Percentiles rank a stretch among this genome's conserved stretches.
These are phyloP conservation scores for Xylaria nigripes DNA, from an alignment of 495 filamentous ascomycete species.

Conservation along the genomic window DNA sequence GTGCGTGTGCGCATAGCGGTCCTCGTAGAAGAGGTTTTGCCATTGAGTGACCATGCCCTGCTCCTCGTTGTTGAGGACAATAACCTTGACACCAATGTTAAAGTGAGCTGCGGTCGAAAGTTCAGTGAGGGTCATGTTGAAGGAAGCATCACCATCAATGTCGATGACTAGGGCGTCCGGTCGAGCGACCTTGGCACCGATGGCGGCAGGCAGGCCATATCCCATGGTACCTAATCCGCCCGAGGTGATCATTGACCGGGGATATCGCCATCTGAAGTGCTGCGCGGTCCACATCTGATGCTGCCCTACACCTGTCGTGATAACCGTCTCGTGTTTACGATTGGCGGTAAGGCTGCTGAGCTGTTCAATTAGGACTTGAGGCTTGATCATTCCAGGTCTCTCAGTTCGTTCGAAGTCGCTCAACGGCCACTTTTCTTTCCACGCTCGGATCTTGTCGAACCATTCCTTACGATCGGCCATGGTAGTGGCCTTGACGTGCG, in stretches of 20 bases:
- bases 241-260: slow-evolving; percentile 82
- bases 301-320: slow-evolving; percentile 87
- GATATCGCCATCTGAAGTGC: slow-evolving; percentile 84
- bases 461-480: slow-evolving; percentile 66
- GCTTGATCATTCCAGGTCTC: slow-evolving; percentile 69
- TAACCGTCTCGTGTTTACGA: slow-evolving; percentile 72
- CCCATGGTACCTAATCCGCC: slow-evolving; percentile 95
- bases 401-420: slow-evolving; percentile 63
- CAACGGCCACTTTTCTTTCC: slow-evolving; percentile 81
- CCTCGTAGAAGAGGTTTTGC: slow-evolving; percentile 89
- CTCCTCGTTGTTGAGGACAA: slow-evolving; percentile 92
- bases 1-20: slow-evolving; percentile 86
- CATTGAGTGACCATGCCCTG: slow-evolving; percentile 97
- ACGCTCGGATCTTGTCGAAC: slow-evolving; percentile 79
- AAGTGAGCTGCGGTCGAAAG: slow-evolving; percentile 85
- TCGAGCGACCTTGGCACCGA: slow-evolving; percentile 85
- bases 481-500: slow-evolving; percentile 48
- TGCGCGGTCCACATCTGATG: slow-evolving; percentile 98
- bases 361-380: slow-evolving; percentile 76
- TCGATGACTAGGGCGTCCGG: slow-evolving; percentile 84
- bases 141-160: slow-evolving; percentile 94
- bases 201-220: slow-evolving; percentile 83
- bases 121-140: slow-evolving; percentile 92
- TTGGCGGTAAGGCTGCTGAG: slow-evolving; percentile 64
- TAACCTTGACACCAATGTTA: slow-evolving; percentile 85